Base-by-base conservation (phyloP, 2,329 filamentous ascomycete species). In the Seiridium cupressi region DNA sequence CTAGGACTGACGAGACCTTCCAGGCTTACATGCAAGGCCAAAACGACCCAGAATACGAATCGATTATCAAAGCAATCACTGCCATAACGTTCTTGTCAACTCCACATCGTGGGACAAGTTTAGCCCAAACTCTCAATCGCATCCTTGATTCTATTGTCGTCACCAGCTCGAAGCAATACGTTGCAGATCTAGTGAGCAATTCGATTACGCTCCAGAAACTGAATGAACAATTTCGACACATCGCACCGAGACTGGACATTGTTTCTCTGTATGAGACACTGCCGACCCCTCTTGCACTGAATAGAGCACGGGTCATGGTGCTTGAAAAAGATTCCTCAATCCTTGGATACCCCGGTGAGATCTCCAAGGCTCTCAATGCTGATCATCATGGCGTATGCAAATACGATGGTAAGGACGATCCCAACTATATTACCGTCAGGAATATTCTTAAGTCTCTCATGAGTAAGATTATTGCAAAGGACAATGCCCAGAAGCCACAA, bases 301-400 rank as follows among this genome's bases (percentile, higher is more conserved):
- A 61, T 36, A 46, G 26, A 26, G 44, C 56, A 10, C 47, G 55
- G 10, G 46, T 66, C 4, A 66, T 65, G 62, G 53, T 68, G 9
- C 9, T 68, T 4, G 66, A 68, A 9, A 74, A 73, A 11, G 74
- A 79, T 4, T 79, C 78, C 0, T 72, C 79, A 0, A 68, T 75
- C 0, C 70, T 81, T 3, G 78, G 77, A 1, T 80, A 78, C 60
- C 71, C 70, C 0, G 68, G 69, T 2, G 79, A 82, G 63, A 68
- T 69, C 1, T 73, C 74, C 2, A 73, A 67, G 44, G 62, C 71
- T 3, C 36, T 59, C 5, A n/a, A 71, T 59, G 77, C 78, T 8
- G 74, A 81, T 57, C 79, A 81, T 56, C 74, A 76, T 46, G 63
- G 65, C 1, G 71, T 79, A 7, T 79, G 76, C 69, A 81, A 80